These are phyloP conservation scores for Macrocybe gigantea DNA, from an alignment of 768 basidiomycete species.

Conservation along the genomic window DNA sequence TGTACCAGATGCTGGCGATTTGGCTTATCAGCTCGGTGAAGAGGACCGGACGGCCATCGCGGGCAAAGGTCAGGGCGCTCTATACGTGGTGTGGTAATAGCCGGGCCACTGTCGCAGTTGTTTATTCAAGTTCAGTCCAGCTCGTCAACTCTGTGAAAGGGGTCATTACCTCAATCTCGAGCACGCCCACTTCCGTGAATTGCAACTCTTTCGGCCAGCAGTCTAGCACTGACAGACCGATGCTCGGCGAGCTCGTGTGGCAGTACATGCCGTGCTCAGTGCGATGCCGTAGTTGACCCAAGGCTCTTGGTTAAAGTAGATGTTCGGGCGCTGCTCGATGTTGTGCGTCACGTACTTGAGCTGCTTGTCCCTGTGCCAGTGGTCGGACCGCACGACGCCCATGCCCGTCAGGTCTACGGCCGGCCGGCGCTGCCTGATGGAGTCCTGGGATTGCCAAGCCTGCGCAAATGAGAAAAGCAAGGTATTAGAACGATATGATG, in stretches of 20 bases:
- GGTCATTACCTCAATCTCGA: too few species aligned
- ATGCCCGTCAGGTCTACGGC: conserved; percentile 9
- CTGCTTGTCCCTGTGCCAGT: conserved; percentile 8
- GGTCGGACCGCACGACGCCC: conserved; percentile 7
- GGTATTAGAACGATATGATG: not conserved
- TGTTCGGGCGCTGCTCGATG: conserved; percentile 4
- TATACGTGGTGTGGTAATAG: too few species aligned
- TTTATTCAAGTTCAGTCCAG: too few species aligned
- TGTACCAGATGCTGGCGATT: too few species aligned
- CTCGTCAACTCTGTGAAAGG: too few species aligned
- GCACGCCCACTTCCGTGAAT: too few species aligned
- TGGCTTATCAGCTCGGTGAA: too few species aligned
- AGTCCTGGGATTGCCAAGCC: not conserved
- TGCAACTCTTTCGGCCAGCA: too few species aligned
- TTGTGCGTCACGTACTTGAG: conserved; percentile 7
- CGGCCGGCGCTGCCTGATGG: conserved; percentile 2
- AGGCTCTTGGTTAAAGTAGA: conserved; percentile 7
- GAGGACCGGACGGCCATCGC: too few species aligned
- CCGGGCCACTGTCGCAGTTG: too few species aligned
- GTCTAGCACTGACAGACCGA: not conserved
- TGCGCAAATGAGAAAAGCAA: not conserved
- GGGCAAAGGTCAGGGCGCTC: too few species aligned
- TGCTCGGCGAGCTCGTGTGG: not conserved
- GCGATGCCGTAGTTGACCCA: conserved; percentile 9
- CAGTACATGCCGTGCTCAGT: conserved; percentile 9